Evolutionary conservation across 768 basidiomycete genomes (phyloP).

Genomic region (Daedaleopsis nitida): DNA sequence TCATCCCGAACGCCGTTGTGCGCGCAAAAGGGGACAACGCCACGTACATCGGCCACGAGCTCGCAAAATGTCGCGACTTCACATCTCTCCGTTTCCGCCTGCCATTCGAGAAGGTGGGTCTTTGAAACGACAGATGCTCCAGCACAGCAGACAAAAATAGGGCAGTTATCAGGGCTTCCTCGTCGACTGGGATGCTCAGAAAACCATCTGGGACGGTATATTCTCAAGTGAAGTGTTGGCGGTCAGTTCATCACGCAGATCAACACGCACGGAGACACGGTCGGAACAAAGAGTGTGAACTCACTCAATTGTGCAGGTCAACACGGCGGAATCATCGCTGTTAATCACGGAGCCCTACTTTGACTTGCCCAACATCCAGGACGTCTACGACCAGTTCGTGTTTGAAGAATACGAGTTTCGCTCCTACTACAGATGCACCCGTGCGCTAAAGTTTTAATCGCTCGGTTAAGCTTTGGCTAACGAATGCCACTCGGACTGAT

Average conservation of each 20-base stretch:
- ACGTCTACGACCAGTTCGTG: conserved; percentile 91
- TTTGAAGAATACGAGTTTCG: conserved; percentile 97
- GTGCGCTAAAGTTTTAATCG: conserved; percentile 48
- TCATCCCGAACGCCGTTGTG: conserved; percentile 80
- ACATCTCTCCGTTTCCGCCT: conserved; percentile 81
- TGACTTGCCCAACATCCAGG: conserved; percentile 90
- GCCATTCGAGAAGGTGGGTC: conserved; percentile 84
- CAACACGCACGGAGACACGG: background rate
- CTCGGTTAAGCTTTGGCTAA: conserved; percentile 17
- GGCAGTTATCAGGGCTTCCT: conserved; percentile 71
- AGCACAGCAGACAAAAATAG: conserved; percentile 3
- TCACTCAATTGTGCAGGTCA: conserved; percentile 48
- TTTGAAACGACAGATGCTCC: conserved; percentile 7
- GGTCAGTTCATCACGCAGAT: conserved; percentile 10
- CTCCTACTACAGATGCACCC: conserved; percentile 77
- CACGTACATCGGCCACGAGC: conserved; percentile 86
- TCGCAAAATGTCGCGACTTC: conserved; percentile 75
- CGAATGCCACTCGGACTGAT: background rate
- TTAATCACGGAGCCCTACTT: conserved; percentile 94
- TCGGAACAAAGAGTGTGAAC: background rate
- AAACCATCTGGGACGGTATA: conserved; percentile 90
- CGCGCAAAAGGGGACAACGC: conserved; percentile 82
- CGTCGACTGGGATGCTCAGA: conserved; percentile 95
- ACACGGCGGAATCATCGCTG: conserved; percentile 71
- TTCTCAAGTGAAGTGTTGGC: conserved; percentile 60